Conservation (phyloP, 208 protist genomes). For the Acanthamoeba healyi region DNA sequence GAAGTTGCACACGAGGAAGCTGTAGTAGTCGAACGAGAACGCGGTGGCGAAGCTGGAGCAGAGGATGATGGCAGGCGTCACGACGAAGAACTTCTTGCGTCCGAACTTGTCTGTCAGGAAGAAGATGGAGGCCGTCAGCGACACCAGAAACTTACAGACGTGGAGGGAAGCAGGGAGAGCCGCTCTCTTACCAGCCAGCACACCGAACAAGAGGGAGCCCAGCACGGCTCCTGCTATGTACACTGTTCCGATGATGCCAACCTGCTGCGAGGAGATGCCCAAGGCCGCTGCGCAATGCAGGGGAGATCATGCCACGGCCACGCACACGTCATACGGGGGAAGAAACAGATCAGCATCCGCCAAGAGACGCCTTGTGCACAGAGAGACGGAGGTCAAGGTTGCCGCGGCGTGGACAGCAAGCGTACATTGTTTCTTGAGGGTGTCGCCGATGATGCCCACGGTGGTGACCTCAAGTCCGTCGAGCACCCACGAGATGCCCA, state of each 20-base stretch:
- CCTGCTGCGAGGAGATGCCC: conserved; percentile 40
- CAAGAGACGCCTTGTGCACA: neutral
- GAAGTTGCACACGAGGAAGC: conserved; percentile 52
- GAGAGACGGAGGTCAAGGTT: neutral
- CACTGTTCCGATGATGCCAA: conserved; percentile 42
- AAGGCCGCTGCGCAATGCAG: conserved; percentile 33
- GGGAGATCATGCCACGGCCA: neutral
- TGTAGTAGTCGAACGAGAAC: conserved; percentile 67
- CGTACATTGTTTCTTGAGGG: conserved; percentile 53
- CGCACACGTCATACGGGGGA: neutral
- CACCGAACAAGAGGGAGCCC: conserved; percentile 37
- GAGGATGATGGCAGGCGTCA: conserved; percentile 55
- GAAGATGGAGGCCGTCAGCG: neutral
- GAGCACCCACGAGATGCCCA: conserved; percentile 67
- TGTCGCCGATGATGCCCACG: conserved; percentile 63
- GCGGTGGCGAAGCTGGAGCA: conserved; percentile 61
- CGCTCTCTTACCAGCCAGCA: conserved; percentile 16
- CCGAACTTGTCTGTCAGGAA: conserved; percentile 56
- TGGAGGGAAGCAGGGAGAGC: neutral
- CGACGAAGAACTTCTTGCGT: conserved; percentile 61
- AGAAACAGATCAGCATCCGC: neutral
- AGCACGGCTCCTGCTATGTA: conserved; percentile 39
- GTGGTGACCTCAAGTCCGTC: conserved; percentile 65
- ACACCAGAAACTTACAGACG: neutral
- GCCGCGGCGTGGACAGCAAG: neutral